Evolutionary conservation across 1,284 basidiomycete genomes (phyloP).

Genomic region (Austroboletus novae-zelandiae): DNA sequence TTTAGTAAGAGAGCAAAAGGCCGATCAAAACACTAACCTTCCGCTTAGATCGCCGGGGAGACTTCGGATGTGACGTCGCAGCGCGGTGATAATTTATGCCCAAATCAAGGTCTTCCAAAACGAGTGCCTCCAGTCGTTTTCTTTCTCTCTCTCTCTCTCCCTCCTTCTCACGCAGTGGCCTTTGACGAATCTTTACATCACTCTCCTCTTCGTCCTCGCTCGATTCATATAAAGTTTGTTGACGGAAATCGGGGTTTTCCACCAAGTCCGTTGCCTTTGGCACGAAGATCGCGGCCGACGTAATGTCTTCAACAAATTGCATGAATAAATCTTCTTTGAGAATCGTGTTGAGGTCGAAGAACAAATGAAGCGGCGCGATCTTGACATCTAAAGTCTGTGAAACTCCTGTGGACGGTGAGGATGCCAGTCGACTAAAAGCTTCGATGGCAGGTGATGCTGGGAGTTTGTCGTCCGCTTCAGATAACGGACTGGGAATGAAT

Average conservation of each 20-base stretch:
- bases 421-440: conserved; percentile 7
- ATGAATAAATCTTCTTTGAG: conserved; percentile 35
- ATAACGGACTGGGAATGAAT: conserved; percentile 19
- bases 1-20: conserved; percentile 8
- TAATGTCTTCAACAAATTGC: conserved; percentile 29
- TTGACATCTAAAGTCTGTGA: conserved; percentile 34
- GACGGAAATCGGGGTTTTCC: not conserved
- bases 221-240: conserved; percentile 4
- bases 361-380: conserved; percentile 66
- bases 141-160: conserved; percentile 33
- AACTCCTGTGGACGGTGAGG: conserved; percentile 1
- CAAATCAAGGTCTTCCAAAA: conserved; percentile 55
- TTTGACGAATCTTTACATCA: conserved; percentile 28
- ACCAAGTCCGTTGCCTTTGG: conserved; percentile 1
- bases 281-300: conserved; percentile 18
- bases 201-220: conserved; percentile 14
- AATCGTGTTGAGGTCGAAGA: conserved; percentile 63
- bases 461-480: conserved; percentile 16
- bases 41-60: conserved; percentile 5
- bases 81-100: conserved; percentile 44
- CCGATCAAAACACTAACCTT: conserved; percentile 22
- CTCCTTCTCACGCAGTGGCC: conserved; percentile 22
- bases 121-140: conserved; percentile 45
- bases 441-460: conserved; percentile 19
- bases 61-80: conserved; percentile 9